These are phyloP conservation scores for Colletotrichum sp. DNA, from an alignment of 2,329 filamentous ascomycete genomes.

Conservation along the genomic window DNA sequence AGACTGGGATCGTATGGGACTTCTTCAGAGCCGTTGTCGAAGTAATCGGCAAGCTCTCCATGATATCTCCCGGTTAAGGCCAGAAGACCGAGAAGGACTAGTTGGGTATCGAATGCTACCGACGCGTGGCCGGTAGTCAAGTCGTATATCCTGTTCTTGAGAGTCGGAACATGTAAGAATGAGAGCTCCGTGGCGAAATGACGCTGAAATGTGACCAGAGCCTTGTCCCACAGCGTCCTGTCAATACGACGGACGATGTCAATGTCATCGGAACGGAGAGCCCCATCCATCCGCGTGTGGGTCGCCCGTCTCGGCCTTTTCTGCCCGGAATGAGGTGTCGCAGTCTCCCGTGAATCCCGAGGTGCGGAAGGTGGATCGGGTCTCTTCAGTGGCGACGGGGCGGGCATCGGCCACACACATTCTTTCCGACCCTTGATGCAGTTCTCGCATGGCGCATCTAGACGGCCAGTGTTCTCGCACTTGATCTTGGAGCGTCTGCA, in stretches of 20 bases:
- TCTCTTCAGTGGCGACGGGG: slow-evolving; percentile 42
- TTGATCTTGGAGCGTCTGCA: slow-evolving; percentile 86
- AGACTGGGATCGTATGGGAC: neutral
- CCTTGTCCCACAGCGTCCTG: slow-evolving; percentile 67
- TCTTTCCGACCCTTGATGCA: slow-evolving; percentile 75
- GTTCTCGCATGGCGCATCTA: slow-evolving; percentile 64
- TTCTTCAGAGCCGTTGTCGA: slow-evolving; percentile 25
- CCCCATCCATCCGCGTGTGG: slow-evolving; percentile 25
- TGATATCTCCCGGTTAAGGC: slow-evolving; percentile 74
- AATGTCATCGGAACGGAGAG: slow-evolving; percentile 57
- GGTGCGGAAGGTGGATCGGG: slow-evolving; percentile 36
- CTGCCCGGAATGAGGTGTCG: slow-evolving; percentile 44
- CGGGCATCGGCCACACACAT: slow-evolving; percentile 69
- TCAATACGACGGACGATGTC: slow-evolving; percentile 67
- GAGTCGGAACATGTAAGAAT: slow-evolving; percentile 70
- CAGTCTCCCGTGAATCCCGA: slow-evolving; percentile 34
- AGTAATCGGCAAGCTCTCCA: slow-evolving; percentile 35
- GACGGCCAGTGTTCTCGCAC: slow-evolving; percentile 74
- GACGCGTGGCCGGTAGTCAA: neutral
- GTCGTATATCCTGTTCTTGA: slow-evolving; percentile 53
- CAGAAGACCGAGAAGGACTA: slow-evolving; percentile 70
- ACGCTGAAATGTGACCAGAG: slow-evolving; percentile 72
- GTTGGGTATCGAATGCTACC: slow-evolving; percentile 39
- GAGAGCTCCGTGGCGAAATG: slow-evolving; percentile 76
- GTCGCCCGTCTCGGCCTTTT: slow-evolving; percentile 42